Evolutionary conservation across 1,139 yeast species (phyloP), one percentile per base, ranked within the genome.

Genomic region (Wickerhamiella infanticola): DNA sequence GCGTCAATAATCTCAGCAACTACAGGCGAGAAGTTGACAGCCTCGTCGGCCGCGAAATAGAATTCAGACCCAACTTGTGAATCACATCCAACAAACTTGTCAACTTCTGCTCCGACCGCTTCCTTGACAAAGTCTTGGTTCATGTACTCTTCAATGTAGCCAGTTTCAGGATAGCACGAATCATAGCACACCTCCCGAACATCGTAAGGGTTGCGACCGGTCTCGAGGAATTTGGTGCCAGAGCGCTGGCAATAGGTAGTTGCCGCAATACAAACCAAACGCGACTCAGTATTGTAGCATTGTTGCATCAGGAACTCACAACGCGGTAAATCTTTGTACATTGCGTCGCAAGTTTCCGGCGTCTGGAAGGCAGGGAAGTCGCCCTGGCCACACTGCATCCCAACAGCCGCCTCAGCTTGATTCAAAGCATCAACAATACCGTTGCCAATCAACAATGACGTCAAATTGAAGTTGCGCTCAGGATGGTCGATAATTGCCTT

Each of bases 361-460:
- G 68, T 58, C 46, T 82, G 66, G 4, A 83, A 78, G 35, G 82
- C 70, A 33, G 76, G 75, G 60, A 79, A 77, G 1, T 94, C 94
- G 48, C 90, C 90, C 58, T 73, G 64, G 42, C 90, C 90, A 62
- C 94, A 83, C 39, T 50, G 50, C 57, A 54, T 54, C 26, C 50
- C 54, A 24, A 50, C 51, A 25, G 39, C 35, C 18, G 55, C 50
- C 45, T 52, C 52, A 4, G 75, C 73, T 63, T 83, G 94, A 47
- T 75, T 67, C 51, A 78, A 69, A 1, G 90, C 72, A 59, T 83
- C 93, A 25, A 93, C 81, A 52, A 82, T 73, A 47, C 94, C 94
- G 63, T 83, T 83, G 37, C 95, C 95, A 55, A 83, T 82, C 59
- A 83, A 62, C 4, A 82, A 76, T 2, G 93, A 81, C 9, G 75